Base-by-base conservation (phyloP, 148 eudicot genomes). In the Chenopodium suecicum region DNA sequence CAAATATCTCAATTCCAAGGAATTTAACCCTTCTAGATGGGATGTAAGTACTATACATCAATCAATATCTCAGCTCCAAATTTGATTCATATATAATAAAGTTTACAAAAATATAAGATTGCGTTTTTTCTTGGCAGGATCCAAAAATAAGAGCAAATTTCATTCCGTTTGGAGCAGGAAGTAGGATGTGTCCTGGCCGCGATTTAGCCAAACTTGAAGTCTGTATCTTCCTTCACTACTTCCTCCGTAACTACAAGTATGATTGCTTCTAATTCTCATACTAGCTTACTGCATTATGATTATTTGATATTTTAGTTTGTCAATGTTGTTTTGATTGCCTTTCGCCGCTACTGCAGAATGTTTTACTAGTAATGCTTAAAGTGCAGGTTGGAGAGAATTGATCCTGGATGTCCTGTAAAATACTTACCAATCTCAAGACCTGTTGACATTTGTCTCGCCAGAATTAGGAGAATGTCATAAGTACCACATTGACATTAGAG, bases 131-230 rank as follows among this genome's bases (percentile, higher is more conserved):
- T 27, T 8, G 7, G 65, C 27, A 86, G 88, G 90, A 84, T 84
- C 85, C 80, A 29, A 82, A 84, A 74, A 79, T 86, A 50, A 86
- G 84, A 73, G 67, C 88, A 37, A 81, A 83, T 56, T 89, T 75
- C 79, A 82, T 90, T 17, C 92, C 92, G 6, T 90, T 90, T 74
- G 92, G 92, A 74, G 90, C 88, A 52, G 92, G 92, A 76, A 86
- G 87, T 73, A 86, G 89, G 79, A 78, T 86, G 82, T 90, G 92
- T 16, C 92, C 92, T 41, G 92, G 90, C 25, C 83, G 82, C 37
- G 87, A 88, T 82, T 82, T 90, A 34, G 90, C 90, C 17, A 86
- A 82, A 66, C 87, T 90, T 58, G 92, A 90, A 82, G 79, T 90
- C 58, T 83, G 70, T 46, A 74, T 80, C 56, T 90, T 90, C 79